Evolutionary conservation across 345 rosid genomes (phyloP).

Genomic region (Clausena lansium): DNA sequence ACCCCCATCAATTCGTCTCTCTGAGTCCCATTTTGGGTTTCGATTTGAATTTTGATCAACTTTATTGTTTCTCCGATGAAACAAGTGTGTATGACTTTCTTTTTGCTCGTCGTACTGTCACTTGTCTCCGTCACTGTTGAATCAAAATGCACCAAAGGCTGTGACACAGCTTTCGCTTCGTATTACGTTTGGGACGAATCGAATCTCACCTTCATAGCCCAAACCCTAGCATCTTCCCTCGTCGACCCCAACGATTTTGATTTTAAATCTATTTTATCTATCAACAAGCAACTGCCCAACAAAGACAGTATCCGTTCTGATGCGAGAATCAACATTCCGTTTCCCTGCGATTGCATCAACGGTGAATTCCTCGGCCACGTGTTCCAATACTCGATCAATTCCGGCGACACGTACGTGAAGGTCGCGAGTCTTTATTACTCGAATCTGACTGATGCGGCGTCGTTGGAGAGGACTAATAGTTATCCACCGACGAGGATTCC

Average conservation of each 20-base stretch:
- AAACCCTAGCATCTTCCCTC: constrained; percentile 21
- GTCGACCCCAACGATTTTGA: neutral
- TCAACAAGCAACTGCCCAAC: constrained; percentile 34
- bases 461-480: constrained; percentile 31
- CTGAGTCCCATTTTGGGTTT: neutral
- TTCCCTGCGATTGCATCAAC: constrained; percentile 62
- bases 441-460: constrained; percentile 42
- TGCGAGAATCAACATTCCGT: constrained; percentile 55
- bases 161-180: constrained; percentile 56
- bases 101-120: constrained; percentile 6
- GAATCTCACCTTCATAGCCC: constrained; percentile 45
- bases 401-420: constrained; percentile 25
- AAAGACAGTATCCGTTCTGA: constrained; percentile 32
- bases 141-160: constrained; percentile 42
- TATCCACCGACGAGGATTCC: constrained; percentile 40
- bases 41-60: neutral
- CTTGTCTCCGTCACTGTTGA: constrained; percentile 25
- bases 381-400: constrained; percentile 29
- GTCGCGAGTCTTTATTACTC: constrained; percentile 38
- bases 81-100: constrained; percentile 4
- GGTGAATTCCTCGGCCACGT: constrained; percentile 47
- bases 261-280: constrained; percentile 26
- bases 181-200: constrained; percentile 48
- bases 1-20: neutral
- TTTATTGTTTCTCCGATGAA: constrained; percentile 20